Conservation (phyloP, 768 basidiomycete species). For the Rickenella mellea region DNA sequence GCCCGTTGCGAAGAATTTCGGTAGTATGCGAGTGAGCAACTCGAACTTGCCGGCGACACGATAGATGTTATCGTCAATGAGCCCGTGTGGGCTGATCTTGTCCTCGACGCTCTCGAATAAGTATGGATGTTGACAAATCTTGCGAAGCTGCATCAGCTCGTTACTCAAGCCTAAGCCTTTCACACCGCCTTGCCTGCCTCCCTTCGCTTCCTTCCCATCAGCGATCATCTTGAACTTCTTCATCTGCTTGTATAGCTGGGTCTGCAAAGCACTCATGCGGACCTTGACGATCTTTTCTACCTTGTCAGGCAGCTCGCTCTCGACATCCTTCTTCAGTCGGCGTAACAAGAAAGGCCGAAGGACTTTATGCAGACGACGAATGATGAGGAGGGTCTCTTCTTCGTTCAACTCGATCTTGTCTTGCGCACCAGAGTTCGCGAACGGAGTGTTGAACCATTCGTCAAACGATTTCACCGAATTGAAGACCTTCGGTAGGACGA, state of each 20-base stretch:
- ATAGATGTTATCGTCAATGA: conserved; percentile 78
- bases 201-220: conserved; percentile 64
- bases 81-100: conserved; percentile 75
- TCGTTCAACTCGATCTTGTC: conserved; percentile 99
- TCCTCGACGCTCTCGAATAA: conserved; percentile 93
- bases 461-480: conserved; percentile 99
- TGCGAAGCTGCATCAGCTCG: conserved; percentile 95
- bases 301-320: conserved; percentile 92
- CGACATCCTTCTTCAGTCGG: conserved; percentile 92
- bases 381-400: conserved; percentile 97
- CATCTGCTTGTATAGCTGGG: conserved; percentile 93
- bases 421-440: conserved; percentile 93
- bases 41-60: conserved; percentile 92
- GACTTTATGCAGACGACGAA: conserved; percentile 93
- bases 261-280: conserved; percentile 87
- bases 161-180: conserved; percentile 87
- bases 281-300: conserved; percentile 97
- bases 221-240: conserved; percentile 98
- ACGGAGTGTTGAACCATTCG: conserved; percentile 99
- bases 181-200: conserved; percentile 59
- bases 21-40: conserved; percentile 80
- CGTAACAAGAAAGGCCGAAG: conserved; percentile 89
- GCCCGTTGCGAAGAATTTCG: conserved; percentile 87
- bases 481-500: conserved; percentile 91
- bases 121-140: conserved; percentile 98